Evolutionary conservation across 345 rosid genomes (phyloP).

Genomic region (Eucalyptus sp.): DNA sequence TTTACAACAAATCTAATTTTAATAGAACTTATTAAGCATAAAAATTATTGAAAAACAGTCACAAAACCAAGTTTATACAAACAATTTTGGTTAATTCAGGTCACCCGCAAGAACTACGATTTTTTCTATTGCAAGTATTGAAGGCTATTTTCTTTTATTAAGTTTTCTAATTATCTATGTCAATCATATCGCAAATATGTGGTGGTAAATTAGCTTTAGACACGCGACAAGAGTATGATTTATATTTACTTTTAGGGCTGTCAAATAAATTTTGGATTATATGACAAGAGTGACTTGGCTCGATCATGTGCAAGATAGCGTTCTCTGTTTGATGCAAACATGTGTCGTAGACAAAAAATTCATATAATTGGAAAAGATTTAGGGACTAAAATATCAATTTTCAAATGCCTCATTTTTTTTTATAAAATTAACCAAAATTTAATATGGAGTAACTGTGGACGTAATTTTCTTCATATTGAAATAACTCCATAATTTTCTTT

Average conservation of each 20-base stretch:
- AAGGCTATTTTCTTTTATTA: not conserved
- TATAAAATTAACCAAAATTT: not conserved
- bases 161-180: not conserved
- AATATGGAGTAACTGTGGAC: not conserved
- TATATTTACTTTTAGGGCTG: not conserved
- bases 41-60: not conserved
- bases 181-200: not conserved
- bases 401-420: not conserved
- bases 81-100: not conserved
- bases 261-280: not conserved
- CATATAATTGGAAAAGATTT: not conserved
- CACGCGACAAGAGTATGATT: not conserved
- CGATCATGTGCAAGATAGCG: not conserved
- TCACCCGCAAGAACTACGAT: not conserved
- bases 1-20: not conserved
- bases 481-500: not conserved
- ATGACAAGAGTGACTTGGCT: not conserved
- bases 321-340: not conserved
- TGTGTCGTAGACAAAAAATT: not conserved
- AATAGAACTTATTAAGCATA: not conserved
- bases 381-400: not conserved
- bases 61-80: not conserved
- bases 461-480: not conserved
- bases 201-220: not conserved
- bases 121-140: not conserved